Base-by-base conservation (phyloP, 73 alveolate species). In the Paramecium octaurelia region DNA sequence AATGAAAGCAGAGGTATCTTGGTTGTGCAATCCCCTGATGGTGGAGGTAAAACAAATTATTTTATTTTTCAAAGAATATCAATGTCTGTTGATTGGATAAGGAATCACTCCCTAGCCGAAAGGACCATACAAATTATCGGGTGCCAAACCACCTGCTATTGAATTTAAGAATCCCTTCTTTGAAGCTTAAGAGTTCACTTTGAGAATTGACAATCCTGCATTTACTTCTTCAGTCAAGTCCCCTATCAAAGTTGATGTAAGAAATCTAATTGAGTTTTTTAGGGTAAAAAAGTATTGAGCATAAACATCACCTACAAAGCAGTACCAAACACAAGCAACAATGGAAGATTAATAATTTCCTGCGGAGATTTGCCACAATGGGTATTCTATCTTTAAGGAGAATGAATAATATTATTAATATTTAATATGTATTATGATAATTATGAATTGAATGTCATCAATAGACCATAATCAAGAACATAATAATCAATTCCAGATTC, bases 31-130 rank as follows among this genome's bases (percentile, higher is more conserved):
- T 92, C 97, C 8, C 99, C 99, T 29, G 99, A 98, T 83, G 99
- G 99, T 34, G 98, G 99, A 68, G 91, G 91, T 80, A 80, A 80
- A 11, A 44, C 18, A 12, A 1, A 6, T 23, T 38, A 20, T 80
- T 18, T 4, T 18, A 18, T 18, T 54, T 6, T 4, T 31, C n/a
- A 14, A 43, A 80, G 99, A 97, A 93, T 98, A 98, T 92, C 96
- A 98, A 86, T 98, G 99, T 94, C 36, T 97, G 77, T 92, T 98
- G 48, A 95, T 95, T 92, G 99, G 99, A 36, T 93, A 95, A 27
- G 96, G 99, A 4, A 93, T 98, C 8, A 97, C 99, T 92, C 99
- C 99, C 10, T 97, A 95, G 93, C 99, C 99, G 31, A 98, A 98
- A 95, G 99, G 99, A 20, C 99, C 99, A 40, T 93, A 95, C 84